Base-by-base conservation (phyloP, 805 yeast species). In the Metschnikowia peoriensis region DNA sequence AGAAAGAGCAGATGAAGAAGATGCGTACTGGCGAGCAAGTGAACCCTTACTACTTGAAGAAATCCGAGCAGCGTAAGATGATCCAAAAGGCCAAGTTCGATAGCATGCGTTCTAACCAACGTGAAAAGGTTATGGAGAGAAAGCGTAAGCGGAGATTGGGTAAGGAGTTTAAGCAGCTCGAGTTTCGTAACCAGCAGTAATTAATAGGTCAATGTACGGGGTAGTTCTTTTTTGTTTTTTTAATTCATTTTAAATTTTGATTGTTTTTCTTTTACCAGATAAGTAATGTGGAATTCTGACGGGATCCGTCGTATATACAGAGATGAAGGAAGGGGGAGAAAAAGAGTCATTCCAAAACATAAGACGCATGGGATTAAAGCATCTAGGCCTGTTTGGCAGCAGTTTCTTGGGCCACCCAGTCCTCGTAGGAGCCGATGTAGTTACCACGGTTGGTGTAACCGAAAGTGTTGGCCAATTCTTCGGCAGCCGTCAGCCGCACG, bases 401-500 rank as follows among this genome's bases (percentile, higher is more conserved):
- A 29, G 61, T 69, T 61, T 75, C 78, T 48, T 68, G 66, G 38
- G 72, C 55, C 47, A 73, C 65, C 98, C 98, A 93, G 67, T 93
- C 97, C 63, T 82, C 85, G 70, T 84, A 88, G 11, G 96, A 88
- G 5, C 98, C 98, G 41, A 79, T 70, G 71, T 93, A 93, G 69
- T 91, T 89, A 52, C 92, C 90, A 59, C 97, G 81, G 61, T 88
- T 80, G 46, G 79, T 72, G 71, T 93, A 93, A 10, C 97, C 98
- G 70, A 86, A 89, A 27, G 96, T 88, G 55, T 84, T 81, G 12
- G 98, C 98, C 65, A 93, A 77, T 65, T 89, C 96, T 66, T 90
- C 97, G 41, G 97, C 92, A 56, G 90, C 89, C 43, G 89, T 79
- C 27, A 96, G 86, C 75, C 99, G 84, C 44, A 91, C 88, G 51